Percentiles rank a stretch among this genome's conserved stretches.
phyloP scores from a whole-genome alignment of 2,329 filamentous ascomycete species.

The Clonostachys chloroleuca region DNA sequence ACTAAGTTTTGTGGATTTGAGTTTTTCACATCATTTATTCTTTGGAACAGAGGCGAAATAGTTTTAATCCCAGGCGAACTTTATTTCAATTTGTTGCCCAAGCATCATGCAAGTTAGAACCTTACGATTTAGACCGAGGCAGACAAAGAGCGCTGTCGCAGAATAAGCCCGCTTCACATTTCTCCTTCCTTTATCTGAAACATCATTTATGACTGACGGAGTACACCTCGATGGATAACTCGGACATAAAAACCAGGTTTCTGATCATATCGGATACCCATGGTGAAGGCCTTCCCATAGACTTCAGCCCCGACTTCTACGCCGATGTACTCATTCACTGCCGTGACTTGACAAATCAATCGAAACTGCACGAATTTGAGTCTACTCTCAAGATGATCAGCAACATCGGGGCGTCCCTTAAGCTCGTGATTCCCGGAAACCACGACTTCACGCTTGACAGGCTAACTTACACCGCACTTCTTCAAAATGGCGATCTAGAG shows the following conservation, averaged over 20 bases:
- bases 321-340: slow-evolving; percentile 43
- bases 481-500: background rate
- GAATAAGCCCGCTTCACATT: too few relatives aligned
- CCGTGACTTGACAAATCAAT: slow-evolving; percentile 41
- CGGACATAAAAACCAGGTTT: slow-evolving; percentile 8
- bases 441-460: slow-evolving; percentile 42
- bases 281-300: slow-evolving; percentile 2
- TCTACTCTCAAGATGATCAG: slow-evolving; percentile 28
- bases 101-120: too few relatives aligned
- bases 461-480: background rate
- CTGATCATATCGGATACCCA: slow-evolving; percentile 17
- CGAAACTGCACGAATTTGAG: slow-evolving; percentile 31
- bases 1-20: too few relatives aligned
- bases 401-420: slow-evolving; percentile 33
- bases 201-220: too few relatives aligned
- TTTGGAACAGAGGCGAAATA: too few relatives aligned
- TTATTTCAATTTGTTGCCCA: too few relatives aligned
- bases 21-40: too few relatives aligned
- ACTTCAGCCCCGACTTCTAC: background rate
- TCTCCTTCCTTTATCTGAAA: too few relatives aligned
- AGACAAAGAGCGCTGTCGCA: too few relatives aligned
- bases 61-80: too few relatives aligned
- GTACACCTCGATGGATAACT: background rate
- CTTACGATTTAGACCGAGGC: too few relatives aligned
- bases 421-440: slow-evolving; percentile 46